These are phyloP conservation scores for Gossypium davidsonii DNA, from an alignment of 441 rosid genomes.

Conservation along the genomic window DNA sequence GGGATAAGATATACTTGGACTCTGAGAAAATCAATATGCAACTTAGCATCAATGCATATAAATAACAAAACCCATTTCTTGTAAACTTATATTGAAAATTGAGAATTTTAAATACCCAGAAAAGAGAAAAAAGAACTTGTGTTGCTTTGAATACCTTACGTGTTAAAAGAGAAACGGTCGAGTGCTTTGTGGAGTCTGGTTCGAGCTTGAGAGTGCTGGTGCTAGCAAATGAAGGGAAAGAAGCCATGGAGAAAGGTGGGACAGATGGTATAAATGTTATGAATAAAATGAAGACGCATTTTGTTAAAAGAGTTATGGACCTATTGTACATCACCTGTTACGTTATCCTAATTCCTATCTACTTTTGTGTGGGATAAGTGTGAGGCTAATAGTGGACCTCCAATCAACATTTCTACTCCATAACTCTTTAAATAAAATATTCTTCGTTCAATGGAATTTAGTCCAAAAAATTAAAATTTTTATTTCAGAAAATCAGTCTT, in stretches of 20 bases:
- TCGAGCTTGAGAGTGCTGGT: conserved; percentile 26
- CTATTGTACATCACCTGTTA: not conserved
- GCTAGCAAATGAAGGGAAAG: conserved; percentile 31
- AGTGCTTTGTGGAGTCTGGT: conserved; percentile 7
- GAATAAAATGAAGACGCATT: not conserved
- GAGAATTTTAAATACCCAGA: not conserved
- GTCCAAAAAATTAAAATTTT: too few species aligned
- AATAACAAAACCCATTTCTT: not conserved
- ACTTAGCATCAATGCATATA: conserved; percentile 7
- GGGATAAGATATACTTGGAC: conserved; percentile 24
- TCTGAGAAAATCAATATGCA: conserved; percentile 21
- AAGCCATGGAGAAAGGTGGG: conserved; percentile 27
- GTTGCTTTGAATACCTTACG: conserved; percentile 28
- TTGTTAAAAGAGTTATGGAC: not conserved
- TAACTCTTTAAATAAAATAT: too few species aligned
- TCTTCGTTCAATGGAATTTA: too few species aligned
- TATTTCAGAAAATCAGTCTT: too few species aligned
- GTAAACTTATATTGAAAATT: not conserved
- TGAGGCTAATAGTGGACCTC: not conserved
- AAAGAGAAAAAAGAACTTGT: not conserved
- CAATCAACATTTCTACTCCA: not conserved
- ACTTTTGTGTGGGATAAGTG: not conserved
- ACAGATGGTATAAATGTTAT: not conserved
- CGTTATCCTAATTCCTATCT: conserved; percentile 12
- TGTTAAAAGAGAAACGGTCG: conserved; percentile 19